Conservation (phyloP, 2,329 filamentous ascomycete genomes). For the Thermomyces lanuginosus region DNA sequence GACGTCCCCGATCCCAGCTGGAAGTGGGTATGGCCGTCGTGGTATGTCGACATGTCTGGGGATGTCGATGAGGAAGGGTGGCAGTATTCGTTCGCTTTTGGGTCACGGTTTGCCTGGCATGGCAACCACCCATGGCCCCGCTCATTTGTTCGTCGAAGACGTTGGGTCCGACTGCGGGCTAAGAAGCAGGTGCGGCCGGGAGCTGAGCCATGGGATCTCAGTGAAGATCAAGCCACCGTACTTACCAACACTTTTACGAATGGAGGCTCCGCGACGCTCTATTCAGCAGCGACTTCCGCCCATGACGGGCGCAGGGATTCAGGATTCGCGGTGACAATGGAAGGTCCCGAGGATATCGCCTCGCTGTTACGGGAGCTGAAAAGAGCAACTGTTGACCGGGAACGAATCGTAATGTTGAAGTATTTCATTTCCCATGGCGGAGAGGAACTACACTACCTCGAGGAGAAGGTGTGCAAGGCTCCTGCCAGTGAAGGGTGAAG, state of each 20-base stretch:
- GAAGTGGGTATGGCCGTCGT: conserved; percentile 67
- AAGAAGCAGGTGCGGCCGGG: conserved; percentile 31
- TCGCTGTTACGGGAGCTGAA: conserved; percentile 54
- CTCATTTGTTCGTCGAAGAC: conserved; percentile 76
- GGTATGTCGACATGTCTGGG: conserved; percentile 63
- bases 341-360: conserved; percentile 48
- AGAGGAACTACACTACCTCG: conserved; percentile 59
- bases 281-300: too few species aligned
- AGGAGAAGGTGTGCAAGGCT: conserved; percentile 36
- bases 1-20: conserved; percentile 89
- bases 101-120: conserved; percentile 65
- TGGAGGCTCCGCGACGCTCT: conserved; percentile 25
- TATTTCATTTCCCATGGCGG: conserved; percentile 64
- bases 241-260: conserved; percentile 37
- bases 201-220: conserved; percentile 49
- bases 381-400: conserved; percentile 62
- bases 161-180: conserved; percentile 70
- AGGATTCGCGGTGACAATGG: too few species aligned
- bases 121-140: conserved; percentile 79
- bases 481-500: too few species aligned
- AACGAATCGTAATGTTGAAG: conserved; percentile 72
- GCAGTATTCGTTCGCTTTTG: conserved; percentile 89
- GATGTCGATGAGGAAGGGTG: conserved; percentile 81
- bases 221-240: conserved; percentile 65
- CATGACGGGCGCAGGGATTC: too few species aligned